These are phyloP conservation scores for Digitaria exilis DNA, from an alignment of 202 grass and related monocot genomes.

Conservation along the genomic window DNA sequence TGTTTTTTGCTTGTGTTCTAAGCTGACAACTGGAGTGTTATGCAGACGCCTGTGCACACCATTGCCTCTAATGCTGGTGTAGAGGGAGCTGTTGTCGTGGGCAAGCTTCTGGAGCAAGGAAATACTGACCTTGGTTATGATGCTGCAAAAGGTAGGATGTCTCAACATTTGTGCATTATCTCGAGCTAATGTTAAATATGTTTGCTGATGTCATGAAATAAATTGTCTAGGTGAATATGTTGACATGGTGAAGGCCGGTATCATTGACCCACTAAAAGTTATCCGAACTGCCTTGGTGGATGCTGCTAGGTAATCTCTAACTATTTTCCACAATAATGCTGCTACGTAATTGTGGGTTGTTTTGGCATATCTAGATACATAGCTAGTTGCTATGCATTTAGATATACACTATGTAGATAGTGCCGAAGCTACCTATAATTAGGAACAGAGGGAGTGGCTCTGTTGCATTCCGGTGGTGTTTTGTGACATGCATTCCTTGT, in stretches of 20 bases:
- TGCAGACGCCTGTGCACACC: slow-evolving; percentile 81
- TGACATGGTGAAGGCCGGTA: slow-evolving; percentile 96
- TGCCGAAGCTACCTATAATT: too few species aligned
- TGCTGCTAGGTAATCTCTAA: slow-evolving; percentile 71
- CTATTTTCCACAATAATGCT: not conserved
- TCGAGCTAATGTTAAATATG: not conserved
- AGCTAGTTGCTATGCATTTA: too few species aligned
- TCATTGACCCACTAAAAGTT: slow-evolving; percentile 94
- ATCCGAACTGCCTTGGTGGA: slow-evolving; percentile 97
- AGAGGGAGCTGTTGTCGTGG: slow-evolving; percentile 89
- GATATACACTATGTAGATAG: too few species aligned
- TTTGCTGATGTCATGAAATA: slow-evolving; percentile 23
- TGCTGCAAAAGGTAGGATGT: slow-evolving; percentile 79
- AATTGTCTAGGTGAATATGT: slow-evolving; percentile 75
- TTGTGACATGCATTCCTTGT: not conserved
- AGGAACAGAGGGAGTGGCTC: too few species aligned
- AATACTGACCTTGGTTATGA: slow-evolving; percentile 92
- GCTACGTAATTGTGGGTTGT: too few species aligned
- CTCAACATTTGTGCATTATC: not conserved
- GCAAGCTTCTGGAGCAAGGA: slow-evolving; percentile 97
- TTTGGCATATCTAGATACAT: too few species aligned
- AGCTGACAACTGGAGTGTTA: slow-evolving; percentile 20
- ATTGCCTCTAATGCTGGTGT: slow-evolving; percentile 94
- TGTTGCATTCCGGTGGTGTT: too few species aligned
- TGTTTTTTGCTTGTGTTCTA: not conserved